A percentile compares a stretch with the other conserved stretches of the same genome.
Conservation (phyloP, 1,284 basidiomycete species). For the Puccinia brachypodii region DNA sequence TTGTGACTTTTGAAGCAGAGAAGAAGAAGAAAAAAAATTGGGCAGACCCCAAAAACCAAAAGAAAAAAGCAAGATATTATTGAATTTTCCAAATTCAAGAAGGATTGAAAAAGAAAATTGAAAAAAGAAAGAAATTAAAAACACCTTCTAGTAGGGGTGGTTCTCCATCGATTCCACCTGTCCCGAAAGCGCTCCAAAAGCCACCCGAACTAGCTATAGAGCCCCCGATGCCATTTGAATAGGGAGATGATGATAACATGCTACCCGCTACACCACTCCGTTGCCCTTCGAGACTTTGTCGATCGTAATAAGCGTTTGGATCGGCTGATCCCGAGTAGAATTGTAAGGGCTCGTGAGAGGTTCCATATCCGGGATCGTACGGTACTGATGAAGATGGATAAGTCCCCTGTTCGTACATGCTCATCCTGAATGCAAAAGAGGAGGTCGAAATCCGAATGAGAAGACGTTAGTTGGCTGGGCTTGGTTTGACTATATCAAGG, state of each 20-base stretch:
- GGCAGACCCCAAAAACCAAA: constrained; percentile 49
- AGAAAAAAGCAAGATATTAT: background rate
- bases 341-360: constrained; percentile 32
- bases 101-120: background rate
- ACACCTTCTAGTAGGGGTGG: constrained; percentile 85
- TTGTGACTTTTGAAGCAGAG: background rate
- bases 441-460: no score
- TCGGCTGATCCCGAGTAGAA: constrained; percentile 41
- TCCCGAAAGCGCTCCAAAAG: constrained; percentile 84
- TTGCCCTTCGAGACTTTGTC: constrained; percentile 46
- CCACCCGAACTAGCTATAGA: constrained; percentile 38
- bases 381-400: constrained; percentile 29
- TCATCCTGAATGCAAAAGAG: constrained; percentile 16
- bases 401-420: constrained; percentile 39
- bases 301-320: constrained; percentile 28
- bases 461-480: no score
- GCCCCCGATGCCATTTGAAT: constrained; percentile 26
- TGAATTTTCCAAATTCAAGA: constrained; percentile 4
- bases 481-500: no score
- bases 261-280: constrained; percentile 32
- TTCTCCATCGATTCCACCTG: constrained; percentile 91
- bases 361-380: constrained; percentile 37
- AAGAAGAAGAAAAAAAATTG: background rate
- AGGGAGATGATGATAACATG: constrained; percentile 21
- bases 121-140: background rate